Conservation (phyloP, 2,329 filamentous ascomycete species). For the Ceratocystis lukuohia region DNA sequence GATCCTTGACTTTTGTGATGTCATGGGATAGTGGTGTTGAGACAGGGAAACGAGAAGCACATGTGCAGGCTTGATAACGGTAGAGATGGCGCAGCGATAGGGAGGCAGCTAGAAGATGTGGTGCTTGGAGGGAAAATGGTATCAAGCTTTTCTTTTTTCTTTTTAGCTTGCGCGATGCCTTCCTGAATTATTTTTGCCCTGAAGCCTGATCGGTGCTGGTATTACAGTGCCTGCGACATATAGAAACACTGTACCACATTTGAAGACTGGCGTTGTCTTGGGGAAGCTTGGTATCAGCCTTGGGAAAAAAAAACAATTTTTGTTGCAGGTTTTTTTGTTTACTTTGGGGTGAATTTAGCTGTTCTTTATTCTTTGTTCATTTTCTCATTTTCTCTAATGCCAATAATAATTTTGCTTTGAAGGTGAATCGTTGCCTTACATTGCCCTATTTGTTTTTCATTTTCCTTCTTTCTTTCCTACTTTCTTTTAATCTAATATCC, state of each 20-base stretch:
- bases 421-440: background rate
- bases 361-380: background rate
- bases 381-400: too few species aligned
- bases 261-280: background rate
- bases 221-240: background rate
- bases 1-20: background rate
- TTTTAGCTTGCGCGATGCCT: too few species aligned
- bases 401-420: too few species aligned
- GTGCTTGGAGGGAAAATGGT: too few species aligned
- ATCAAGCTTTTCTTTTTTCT: too few species aligned
- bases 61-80: background rate
- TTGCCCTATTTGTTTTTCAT: background rate
- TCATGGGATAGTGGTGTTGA: background rate
- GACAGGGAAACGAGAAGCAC: background rate
- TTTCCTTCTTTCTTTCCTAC: background rate
- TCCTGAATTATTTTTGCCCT: too few species aligned
- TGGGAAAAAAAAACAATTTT: background rate
- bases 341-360: background rate
- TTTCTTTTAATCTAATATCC: background rate
- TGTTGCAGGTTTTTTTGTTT: background rate
- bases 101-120: too few species aligned
- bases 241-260: background rate
- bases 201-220: too few species aligned
- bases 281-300: conserved; percentile 4
- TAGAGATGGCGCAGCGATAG: too few species aligned